Evolutionary conservation across 202 grass and related monocot genomes (phyloP), one percentile per base, ranked within the genome.

Genomic region (Brachypodium distachyon): DNA sequence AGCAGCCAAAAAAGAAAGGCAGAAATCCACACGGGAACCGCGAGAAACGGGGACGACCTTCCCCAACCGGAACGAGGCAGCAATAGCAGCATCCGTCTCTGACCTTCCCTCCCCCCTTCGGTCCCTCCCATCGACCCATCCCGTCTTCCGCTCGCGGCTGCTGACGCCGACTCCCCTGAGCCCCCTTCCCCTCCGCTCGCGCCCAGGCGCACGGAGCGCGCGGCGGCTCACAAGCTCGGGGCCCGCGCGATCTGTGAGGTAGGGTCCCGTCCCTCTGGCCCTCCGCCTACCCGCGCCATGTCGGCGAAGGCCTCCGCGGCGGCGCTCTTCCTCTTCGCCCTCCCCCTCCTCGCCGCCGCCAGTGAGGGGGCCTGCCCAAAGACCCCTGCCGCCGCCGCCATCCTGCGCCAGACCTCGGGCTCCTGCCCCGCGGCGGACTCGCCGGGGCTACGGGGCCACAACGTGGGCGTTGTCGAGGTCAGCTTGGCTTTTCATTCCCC

Each of bases 381-480:
- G 65, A 18, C 18, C 18, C 66, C 65, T 18, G 49, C 66, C n/a
- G 73, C 73, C 0, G 48, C 13, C 3, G 17, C 73, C 31, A 29
- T 87, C 58, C 57, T 87, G 48, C 56, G 29, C 14, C 48, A 37
- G 18, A 22, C 18, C 47, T 34, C 57, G 65, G 23, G 39, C 12
- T 49, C 66, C 7, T 87, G 85, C 73, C 11, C 58, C 3, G n/a
- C 67, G 58, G 67, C 25, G 9, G 65, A 33, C 12, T 31, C 58
- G 38, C 65, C 23, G 38, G 47, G 65, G 26, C 58, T 66, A 40
- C 50, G 58, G 4, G 18, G 17, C 16, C 79, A 34, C 74, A 66
- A 67, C 50, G 40, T 31, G 37, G 59, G 59, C 67, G 74, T 87
- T 14, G 50, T 78, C 1, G 79, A 87, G 79, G 85, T 87, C 40